phyloP scores from a whole-genome alignment of 345 rosid species.

The Tarenaya hassleriana region DNA sequence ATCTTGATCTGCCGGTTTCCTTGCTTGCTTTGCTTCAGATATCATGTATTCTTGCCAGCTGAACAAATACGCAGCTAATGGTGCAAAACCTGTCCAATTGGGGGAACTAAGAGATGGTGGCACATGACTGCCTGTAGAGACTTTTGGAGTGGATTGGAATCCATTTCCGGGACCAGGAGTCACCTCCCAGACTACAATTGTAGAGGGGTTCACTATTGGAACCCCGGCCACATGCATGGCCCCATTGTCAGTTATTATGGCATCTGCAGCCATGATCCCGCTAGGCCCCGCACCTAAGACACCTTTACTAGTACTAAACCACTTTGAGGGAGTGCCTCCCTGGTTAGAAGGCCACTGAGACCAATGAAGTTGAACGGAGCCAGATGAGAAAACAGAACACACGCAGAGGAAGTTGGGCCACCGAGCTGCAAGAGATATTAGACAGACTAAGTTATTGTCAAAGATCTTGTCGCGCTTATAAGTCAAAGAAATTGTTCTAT shows the following conservation, averaged over 20 bases:
- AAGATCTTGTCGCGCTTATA: conserved; percentile 13
- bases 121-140: conserved; percentile 52
- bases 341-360: conserved; percentile 92
- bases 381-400: conserved; percentile 96
- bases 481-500: conserved; percentile 4
- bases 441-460: conserved; percentile 5
- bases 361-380: conserved; percentile 98
- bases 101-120: conserved; percentile 89
- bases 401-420: conserved; percentile 99
- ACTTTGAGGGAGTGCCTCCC: conserved; percentile 52
- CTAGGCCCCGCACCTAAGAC: conserved; percentile 99
- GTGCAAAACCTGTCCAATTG: conserved; percentile 95
- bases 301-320: conserved; percentile 98
- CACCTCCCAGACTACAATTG: conserved; percentile 99
- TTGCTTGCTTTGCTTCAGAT: conserved; percentile 73
- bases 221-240: conserved; percentile 99
- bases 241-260: conserved; percentile 91
- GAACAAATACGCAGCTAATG: conserved; percentile 89
- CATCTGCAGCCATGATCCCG: conserved; percentile 99
- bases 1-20: conserved; percentile 60
- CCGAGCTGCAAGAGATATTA: conserved; percentile 60
- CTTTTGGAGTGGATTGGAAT: conserved; percentile 70
- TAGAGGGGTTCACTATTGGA: conserved; percentile 97
- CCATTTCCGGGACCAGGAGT: conserved; percentile 96
- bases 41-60: conserved; percentile 94